Percentiles rank a stretch among this genome's conserved stretches.
phyloP scores from a whole-genome alignment of 805 yeast genomes.

The Lipomyces starkeyi region DNA sequence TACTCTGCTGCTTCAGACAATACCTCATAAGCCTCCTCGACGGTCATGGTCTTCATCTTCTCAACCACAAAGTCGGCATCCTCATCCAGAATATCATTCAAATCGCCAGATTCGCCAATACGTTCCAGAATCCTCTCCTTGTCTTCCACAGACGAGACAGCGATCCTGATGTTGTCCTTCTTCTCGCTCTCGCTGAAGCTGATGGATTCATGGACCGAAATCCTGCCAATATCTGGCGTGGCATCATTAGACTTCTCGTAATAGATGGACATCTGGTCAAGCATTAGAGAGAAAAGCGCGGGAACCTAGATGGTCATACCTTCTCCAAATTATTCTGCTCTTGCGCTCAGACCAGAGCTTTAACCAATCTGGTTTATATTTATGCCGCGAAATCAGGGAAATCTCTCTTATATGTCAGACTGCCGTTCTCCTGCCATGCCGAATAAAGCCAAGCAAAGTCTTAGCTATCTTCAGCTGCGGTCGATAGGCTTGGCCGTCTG shows the following conservation, averaged over 20 bases:
- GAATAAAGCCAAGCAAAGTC: not conserved
- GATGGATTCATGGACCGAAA: slow-evolving; percentile 7
- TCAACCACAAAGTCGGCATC: slow-evolving; percentile 46
- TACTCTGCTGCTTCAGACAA: slow-evolving; percentile 50
- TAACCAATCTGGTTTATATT: not conserved
- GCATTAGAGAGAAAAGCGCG: not conserved
- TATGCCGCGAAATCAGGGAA: not conserved
- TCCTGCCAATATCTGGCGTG: not conserved
- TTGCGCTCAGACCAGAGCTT: not conserved
- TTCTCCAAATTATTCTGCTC: not conserved
- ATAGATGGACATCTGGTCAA: not conserved
- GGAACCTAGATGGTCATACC: not conserved
- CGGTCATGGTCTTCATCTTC: slow-evolving; percentile 24
- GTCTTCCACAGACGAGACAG: slow-evolving; percentile 3
- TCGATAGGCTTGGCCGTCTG: not conserved
- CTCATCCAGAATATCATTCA: slow-evolving; percentile 22
- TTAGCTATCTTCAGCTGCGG: not conserved
- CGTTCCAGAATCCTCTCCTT: slow-evolving; percentile 15
- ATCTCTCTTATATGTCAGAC: not conserved
- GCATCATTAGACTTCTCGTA: not conserved
- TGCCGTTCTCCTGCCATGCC: not conserved
- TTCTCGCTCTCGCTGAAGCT: slow-evolving; percentile 4
- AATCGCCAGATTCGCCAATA: slow-evolving; percentile 30
- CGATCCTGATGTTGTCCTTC: not conserved
- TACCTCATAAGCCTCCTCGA: slow-evolving; percentile 51